Conservation (phyloP, 805 yeast genomes). For the Groenewaldozyma salmanticensis region DNA sequence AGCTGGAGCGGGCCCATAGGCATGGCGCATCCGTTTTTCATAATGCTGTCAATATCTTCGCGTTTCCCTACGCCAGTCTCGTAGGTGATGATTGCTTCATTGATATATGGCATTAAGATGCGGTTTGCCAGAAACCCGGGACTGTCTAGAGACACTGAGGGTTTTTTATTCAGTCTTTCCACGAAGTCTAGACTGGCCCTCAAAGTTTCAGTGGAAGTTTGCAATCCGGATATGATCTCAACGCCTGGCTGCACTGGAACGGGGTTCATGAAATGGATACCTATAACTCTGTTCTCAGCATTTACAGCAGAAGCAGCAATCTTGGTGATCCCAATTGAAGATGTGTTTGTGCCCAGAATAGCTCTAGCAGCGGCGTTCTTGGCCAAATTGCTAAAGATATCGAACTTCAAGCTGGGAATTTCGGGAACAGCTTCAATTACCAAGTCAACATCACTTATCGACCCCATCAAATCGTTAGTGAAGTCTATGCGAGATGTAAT, state of each 20-base stretch:
- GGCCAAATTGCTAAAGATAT: slow-evolving; percentile 29
- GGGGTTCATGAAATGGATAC: slow-evolving; percentile 38
- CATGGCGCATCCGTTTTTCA: slow-evolving; percentile 38
- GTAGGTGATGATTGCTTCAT: slow-evolving; percentile 32
- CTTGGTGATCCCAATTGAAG: slow-evolving; percentile 34
- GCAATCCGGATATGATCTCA: slow-evolving; percentile 33
- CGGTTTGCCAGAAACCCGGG: slow-evolving; percentile 39
- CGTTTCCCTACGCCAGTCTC: slow-evolving; percentile 33
- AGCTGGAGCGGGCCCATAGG: slow-evolving; percentile 37
- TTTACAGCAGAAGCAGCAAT: slow-evolving; percentile 35
- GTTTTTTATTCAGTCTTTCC: slow-evolving; percentile 27
- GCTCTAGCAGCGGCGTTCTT: slow-evolving; percentile 21
- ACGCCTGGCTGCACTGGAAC: slow-evolving; percentile 38
- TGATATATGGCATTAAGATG: slow-evolving; percentile 34
- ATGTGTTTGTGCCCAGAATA: slow-evolving; percentile 33
- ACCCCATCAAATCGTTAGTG: slow-evolving; percentile 18
- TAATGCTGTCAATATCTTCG: slow-evolving; percentile 35
- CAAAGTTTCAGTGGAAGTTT: slow-evolving; percentile 30
- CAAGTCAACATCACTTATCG: slow-evolving; percentile 27
- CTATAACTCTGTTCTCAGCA: slow-evolving; percentile 32
- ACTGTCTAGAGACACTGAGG: slow-evolving; percentile 30
- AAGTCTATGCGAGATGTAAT: slow-evolving; percentile 22
- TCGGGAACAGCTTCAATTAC: slow-evolving; percentile 38
- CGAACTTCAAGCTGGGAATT: slow-evolving; percentile 27
- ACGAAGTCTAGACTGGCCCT: slow-evolving; percentile 26